Evolutionary conservation across 441 rosid species (phyloP), one percentile per base, ranked within the genome.

Genomic region (Dalechampia spathulata): DNA sequence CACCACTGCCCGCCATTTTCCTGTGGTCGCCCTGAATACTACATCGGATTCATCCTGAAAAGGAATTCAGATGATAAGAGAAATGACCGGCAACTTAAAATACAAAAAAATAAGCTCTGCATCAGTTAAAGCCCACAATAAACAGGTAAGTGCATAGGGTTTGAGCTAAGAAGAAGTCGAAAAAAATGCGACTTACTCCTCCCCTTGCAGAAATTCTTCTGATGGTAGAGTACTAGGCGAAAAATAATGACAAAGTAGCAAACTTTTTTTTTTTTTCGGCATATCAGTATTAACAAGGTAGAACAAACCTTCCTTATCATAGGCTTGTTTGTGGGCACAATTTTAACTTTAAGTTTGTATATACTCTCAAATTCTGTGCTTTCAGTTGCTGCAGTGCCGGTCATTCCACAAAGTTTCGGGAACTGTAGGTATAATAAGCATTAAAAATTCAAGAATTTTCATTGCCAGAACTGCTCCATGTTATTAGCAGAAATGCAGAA

Each of bases 341-440:
- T 83, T 51, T 93, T 88, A 70, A 85, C 93, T 81, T 88, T 88
- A 53, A 91, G 90, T 72, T 88, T 91, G 87, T 91, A 91, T 72
- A 91, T 91, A 82, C 96, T 91, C 78, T 86, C 95, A 74, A 91
- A 91, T 80, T 91, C 98, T 30, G 95, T 78, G 72, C 86, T 80
- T 73, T 91, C 98, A 25, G 98, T 91, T 1, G 98, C 85, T 25
- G 98, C 98, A 64, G 98, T 91, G 49, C 98, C 98, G 71, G 98
- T 91, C 98, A 91, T 91, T 57, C 96, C 98, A 58, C 98, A 91
- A 65, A 88, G 96, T 82, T 83, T 91, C 20, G 96, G 96, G 65
- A 88, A 91, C 98, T 91, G 81, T 62, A 52, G 22, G 61, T 30
- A 52, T 52, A 59, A 30, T 27, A 50, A 47, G 66, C 61, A 62